Evolutionary conservation across 176 grass and related monocot species (phyloP), one percentile per base, ranked within the genome.

Genomic region (Urochloa ruziziensis): DNA sequence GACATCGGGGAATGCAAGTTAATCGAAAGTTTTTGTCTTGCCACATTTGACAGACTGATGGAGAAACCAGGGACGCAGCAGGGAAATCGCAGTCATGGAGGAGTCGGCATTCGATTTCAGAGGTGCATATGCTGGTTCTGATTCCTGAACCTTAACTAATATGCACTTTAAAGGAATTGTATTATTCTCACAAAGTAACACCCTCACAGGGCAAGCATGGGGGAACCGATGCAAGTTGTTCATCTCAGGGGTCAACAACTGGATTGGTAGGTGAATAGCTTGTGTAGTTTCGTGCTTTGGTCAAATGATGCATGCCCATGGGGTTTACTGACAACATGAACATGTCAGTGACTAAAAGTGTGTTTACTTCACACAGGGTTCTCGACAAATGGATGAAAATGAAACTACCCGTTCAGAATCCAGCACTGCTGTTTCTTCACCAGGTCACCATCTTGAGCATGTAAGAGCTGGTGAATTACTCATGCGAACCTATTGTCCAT

Each of bases 21-120:
- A 64, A 36, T 36, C 7, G 15, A 30, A 58, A 7, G 13, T 1
- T n/a, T 42, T 60, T 73, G 18, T 49, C 68, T 83, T 62, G 42
- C 51, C 39, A 10, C 33, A 66, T 51, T n/a, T 80, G 43, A 19
- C 68, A 83, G 68, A 73, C 67, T 1, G 80, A 83, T 33, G 18
- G 25, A 10, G 80, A 83, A 47, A n/a, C 48, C 16, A 70, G 16
- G 35, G 24, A 29, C 10, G 18, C 15, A 11, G 11, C 67, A 10
- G 34, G 37, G 54, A 82, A 73, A 33, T 25, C 62, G 36, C 80
- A 73, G 39, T 47, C 67, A 18, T 16, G 68, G 39, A 62, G 29
- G 40, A 73, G 7, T 18, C 39, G 14, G 7, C 28, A 62, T 83
- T 71, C 80, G 0, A 17, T 35, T 83, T 19, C 42, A 3, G 40